A percentile compares a stretch with the other conserved stretches of the same genome.
These are phyloP conservation scores for Lentinus brumalis DNA, from an alignment of 768 basidiomycete genomes.

Conservation along the genomic window DNA sequence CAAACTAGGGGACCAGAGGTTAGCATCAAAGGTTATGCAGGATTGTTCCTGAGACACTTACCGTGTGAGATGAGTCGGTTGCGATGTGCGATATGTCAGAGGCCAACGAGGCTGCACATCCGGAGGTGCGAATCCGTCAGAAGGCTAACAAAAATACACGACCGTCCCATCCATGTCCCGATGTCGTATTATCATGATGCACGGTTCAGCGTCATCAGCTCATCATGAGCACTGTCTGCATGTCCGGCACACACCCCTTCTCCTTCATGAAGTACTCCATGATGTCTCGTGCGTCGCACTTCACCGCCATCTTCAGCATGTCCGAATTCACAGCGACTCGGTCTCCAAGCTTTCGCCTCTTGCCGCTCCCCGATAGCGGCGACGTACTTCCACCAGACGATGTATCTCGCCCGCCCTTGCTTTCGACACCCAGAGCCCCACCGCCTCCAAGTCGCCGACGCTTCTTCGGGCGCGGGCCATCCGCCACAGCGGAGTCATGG, in stretches of 20 bases:
- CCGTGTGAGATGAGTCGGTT: no score
- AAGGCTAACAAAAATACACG: no score
- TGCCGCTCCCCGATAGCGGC: constrained; percentile 28
- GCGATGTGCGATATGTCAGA: no score
- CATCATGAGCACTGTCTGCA: constrained; percentile 58
- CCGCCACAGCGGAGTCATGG: constrained; percentile 5
- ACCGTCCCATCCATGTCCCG: background rate
- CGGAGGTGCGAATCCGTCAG: no score
- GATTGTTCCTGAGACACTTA: no score
- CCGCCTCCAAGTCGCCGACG: background rate
- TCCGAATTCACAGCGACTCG: constrained; percentile 51
- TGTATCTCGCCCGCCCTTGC: background rate
- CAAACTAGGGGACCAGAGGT: no score
- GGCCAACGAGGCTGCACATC: no score
- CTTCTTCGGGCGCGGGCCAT: background rate
- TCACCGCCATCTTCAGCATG: constrained; percentile 71
- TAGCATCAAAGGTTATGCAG: no score
- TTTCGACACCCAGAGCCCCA: no score
- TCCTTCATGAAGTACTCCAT: constrained; percentile 69
- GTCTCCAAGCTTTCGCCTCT: constrained; percentile 61
- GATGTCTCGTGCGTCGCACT: constrained; percentile 65
- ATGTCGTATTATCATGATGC: background rate
- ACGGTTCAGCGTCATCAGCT: constrained; percentile 1
- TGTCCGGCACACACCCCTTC: constrained; percentile 73
- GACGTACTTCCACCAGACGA: background rate